Percentiles rank a stretch among this genome's conserved stretches.
phyloP scores from a whole-genome alignment of 2,329 filamentous ascomycete genomes.

The Colletotrichum eremochloae region DNA sequence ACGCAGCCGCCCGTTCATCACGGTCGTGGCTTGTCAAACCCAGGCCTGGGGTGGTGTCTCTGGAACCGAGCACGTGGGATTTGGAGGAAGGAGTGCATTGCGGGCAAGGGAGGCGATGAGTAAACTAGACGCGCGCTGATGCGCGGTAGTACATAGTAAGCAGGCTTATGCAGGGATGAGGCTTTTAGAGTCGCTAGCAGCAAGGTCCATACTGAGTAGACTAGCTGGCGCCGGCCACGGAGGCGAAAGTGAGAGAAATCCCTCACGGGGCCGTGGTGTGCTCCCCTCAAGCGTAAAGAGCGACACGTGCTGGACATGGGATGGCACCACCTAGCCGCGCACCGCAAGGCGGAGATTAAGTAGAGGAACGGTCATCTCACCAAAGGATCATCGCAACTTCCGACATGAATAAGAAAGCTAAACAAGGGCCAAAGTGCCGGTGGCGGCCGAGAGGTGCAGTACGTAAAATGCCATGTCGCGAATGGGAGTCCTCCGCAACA shows the following conservation, averaged over 20 bases:
- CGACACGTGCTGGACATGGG: conserved; percentile 31
- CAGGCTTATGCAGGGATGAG: conserved; percentile 13
- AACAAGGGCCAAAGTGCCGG: conserved; percentile 21
- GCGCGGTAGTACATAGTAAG: neutral
- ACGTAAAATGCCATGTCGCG: neutral
- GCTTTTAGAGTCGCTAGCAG: neutral
- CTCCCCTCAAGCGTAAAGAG: neutral
- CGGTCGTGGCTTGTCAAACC: conserved; percentile 7
- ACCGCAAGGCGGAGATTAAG: neutral
- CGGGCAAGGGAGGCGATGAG: neutral
- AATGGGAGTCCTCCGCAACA: neutral
- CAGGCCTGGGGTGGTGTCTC: neutral
- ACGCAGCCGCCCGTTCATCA: conserved; percentile 17
- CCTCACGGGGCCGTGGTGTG: neutral
- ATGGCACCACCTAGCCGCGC: conserved; percentile 11
- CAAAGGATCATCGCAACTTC: conserved; percentile 19
- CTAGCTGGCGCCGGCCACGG: neutral
- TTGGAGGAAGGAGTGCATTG: neutral
- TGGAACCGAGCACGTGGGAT: neutral
- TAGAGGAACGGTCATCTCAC: neutral
- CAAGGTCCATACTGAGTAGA: neutral
- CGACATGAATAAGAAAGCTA: conserved; percentile 34
- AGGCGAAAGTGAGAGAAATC: neutral
- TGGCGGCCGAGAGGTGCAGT: conserved; percentile 16
- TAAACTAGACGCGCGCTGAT: neutral